phyloP scores from a whole-genome alignment of 2,329 filamentous ascomycete genomes.

The Massarina eburnea region DNA sequence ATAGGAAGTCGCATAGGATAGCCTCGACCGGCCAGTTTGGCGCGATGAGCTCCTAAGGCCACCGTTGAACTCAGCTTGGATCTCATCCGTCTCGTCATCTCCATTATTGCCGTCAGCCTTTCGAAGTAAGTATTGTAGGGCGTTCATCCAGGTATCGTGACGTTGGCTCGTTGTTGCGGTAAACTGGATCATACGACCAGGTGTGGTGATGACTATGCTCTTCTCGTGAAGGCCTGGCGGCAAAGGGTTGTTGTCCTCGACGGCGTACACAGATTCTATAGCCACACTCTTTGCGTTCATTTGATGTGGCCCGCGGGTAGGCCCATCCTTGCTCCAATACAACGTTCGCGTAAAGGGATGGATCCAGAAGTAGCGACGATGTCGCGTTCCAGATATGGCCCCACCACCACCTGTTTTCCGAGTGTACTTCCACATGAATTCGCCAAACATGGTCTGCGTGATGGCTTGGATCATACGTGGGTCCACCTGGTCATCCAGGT shows the following conservation, averaged over 20 bases:
- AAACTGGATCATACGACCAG: constrained; percentile 86
- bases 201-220: constrained; percentile 87
- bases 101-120: constrained; percentile 64
- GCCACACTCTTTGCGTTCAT: constrained; percentile 84
- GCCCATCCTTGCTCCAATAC: constrained; percentile 94
- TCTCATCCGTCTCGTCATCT: constrained; percentile 57
- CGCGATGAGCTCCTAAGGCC: constrained; percentile 54
- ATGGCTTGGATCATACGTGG: constrained; percentile 99
- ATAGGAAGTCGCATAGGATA: constrained; percentile 78
- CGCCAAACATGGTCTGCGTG: constrained; percentile 98
- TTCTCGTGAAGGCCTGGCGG: constrained; percentile 93
- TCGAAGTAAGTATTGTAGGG: constrained; percentile 86
- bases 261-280: constrained; percentile 89
- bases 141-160: constrained; percentile 99
- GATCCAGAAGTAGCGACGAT: constrained; percentile 98
- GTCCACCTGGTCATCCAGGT: constrained; percentile 66
- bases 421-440: constrained; percentile 99
- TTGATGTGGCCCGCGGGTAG: constrained; percentile 73
- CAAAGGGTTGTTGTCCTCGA: constrained; percentile 92
- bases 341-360: constrained; percentile 95
- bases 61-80: constrained; percentile 77
- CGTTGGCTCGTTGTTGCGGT: constrained; percentile 91
- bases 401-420: constrained; percentile 87
- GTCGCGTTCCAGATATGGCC: constrained; percentile 84
- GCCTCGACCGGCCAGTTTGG: constrained; percentile 52